Evolutionary conservation across 1,284 basidiomycete genomes (phyloP), one percentile per base, ranked within the genome.

Genomic region (Boletus holoroseus): DNA sequence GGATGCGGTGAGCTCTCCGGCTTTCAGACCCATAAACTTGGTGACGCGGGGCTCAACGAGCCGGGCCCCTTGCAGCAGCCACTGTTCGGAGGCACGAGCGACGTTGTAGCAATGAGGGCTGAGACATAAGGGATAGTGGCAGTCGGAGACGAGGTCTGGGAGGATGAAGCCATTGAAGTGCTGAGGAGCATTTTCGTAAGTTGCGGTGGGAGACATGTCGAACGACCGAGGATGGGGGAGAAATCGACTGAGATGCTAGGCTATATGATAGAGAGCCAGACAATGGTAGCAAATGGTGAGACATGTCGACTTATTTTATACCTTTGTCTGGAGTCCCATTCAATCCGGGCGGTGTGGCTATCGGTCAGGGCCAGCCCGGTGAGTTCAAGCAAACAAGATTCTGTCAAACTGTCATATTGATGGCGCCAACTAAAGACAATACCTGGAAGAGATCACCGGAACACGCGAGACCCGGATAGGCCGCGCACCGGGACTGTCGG

Each of bases 141-240:
- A 86, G 55, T 82, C 75, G 1, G 74, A 73, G 34, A 83, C 73
- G 51, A 86, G 77, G 66, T 86, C 82, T 34, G 83, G 84, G 48
- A 86, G 75, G 50, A 79, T 67, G 66, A 84, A 83, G 28, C 68
- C 73, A n/a, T 53, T 34, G 41, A 44, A 50, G 20, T 38, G 35
- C 34, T 51, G 32, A 7, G 51, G 40, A 34, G 38, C 36, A n/a
- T 28, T 42, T 42, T 56, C 50, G 55, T 54, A 52, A 16, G 58
- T 58, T 4, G 62, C 62, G 6, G 62, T 58, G 46, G 66, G 62
- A 38, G 66, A 46, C 62, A 68, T 69, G 30, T 44, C 34, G 43
- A 27, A 18, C 16, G 22, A 47, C 39, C 35, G 34, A 38, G 28
- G 38, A 26, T 43, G 35, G 28, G 11, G 8, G 12, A 30, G 32